Base-by-base conservation (phyloP, 2,329 filamentous ascomycete species). In the Diaporthe destruens region DNA sequence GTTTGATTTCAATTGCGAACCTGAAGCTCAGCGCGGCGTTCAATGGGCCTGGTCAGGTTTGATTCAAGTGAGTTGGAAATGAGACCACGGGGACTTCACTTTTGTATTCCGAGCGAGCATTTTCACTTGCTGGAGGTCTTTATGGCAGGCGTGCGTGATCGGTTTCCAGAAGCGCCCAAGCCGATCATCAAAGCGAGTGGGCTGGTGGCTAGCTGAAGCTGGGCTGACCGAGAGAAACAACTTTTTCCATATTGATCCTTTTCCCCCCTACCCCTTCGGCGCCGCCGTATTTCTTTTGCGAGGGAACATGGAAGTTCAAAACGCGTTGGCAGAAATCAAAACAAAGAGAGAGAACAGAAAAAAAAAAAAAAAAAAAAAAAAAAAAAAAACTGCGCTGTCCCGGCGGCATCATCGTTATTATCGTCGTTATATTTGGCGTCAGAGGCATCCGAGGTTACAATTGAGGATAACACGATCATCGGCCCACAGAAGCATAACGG, bases 21-120 rank as follows among this genome's bases (percentile, higher is more conserved):
- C 61, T 72, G 56, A 51, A 69, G 49, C 61, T 69, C 63, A 74
- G 72, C 72, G 72, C 72, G 72, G 72, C 72, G 72, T 72, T 74
- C 63, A 74, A 57, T 36, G 69, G 63, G 44, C 49, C 69, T 61
- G 59, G 55, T 23, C 51, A 61, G 39, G 68, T 70, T 59, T 70
- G 68, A 70, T 70, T 34, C n/a, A 70, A 51, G 32, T 25, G 47
- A 39, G 61, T 53, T 66, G 61, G 25, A 61, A 39, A 54, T 25
- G 47, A 61, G 34, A 70, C 47, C 39, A 56, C 68, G 23, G 68
- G 23, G 16, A 53, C 47, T 53, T 66, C 2, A 12, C n/a, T 18
- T 39, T 39, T 66, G 32, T 25, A 23, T 66, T 23, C 59, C 39
- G 36, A 16, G 29, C 61, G 61, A 66, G 61, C 47, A 53, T 25